These are phyloP conservation scores for Kentomonas sorsogonicus DNA, from an alignment of 208 protist genomes.

Conservation along the genomic window DNA sequence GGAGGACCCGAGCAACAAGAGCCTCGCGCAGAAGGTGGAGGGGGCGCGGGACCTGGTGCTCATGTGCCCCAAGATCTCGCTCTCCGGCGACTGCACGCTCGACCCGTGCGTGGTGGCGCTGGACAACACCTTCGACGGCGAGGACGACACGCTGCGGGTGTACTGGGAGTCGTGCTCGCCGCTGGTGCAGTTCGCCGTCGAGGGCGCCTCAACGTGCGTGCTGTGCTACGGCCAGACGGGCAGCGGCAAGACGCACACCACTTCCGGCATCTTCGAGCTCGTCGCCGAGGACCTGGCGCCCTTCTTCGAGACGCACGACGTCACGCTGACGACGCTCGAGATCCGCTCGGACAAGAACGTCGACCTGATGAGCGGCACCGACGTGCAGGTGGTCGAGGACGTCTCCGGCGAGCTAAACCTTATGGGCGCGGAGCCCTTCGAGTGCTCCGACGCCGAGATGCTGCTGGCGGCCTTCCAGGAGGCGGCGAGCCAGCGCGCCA, in stretches of 20 bases:
- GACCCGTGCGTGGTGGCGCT: slow-evolving; percentile 67
- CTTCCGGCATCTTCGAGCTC: slow-evolving; percentile 62
- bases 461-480: slow-evolving; percentile 77
- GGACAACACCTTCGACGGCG: slow-evolving; percentile 72
- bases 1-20: slow-evolving; percentile 56
- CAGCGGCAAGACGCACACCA: slow-evolving; percentile 90
- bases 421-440: slow-evolving; percentile 61
- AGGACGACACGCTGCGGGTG: slow-evolving; percentile 58
- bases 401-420: slow-evolving; percentile 76
- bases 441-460: slow-evolving; percentile 76
- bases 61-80: slow-evolving; percentile 81
- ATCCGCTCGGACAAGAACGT: slow-evolving; percentile 72
- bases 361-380: slow-evolving; percentile 71
- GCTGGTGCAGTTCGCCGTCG: slow-evolving; percentile 69
- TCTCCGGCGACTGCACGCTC: slow-evolving; percentile 71
- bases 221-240: slow-evolving; percentile 91
- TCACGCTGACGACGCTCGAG: slow-evolving; percentile 78
- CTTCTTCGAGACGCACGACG: slow-evolving; percentile 59
- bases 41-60: slow-evolving; percentile 69
- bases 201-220: slow-evolving; percentile 78
- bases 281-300: slow-evolving; percentile 50
- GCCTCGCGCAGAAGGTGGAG: slow-evolving; percentile 76
- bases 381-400: slow-evolving; percentile 82
- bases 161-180: slow-evolving; percentile 79
- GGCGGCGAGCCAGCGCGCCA: slow-evolving; percentile 65